Evolutionary conservation across 2,329 filamentous ascomycete genomes (phyloP).

Genomic region (Fusarium brachygibbosum): DNA sequence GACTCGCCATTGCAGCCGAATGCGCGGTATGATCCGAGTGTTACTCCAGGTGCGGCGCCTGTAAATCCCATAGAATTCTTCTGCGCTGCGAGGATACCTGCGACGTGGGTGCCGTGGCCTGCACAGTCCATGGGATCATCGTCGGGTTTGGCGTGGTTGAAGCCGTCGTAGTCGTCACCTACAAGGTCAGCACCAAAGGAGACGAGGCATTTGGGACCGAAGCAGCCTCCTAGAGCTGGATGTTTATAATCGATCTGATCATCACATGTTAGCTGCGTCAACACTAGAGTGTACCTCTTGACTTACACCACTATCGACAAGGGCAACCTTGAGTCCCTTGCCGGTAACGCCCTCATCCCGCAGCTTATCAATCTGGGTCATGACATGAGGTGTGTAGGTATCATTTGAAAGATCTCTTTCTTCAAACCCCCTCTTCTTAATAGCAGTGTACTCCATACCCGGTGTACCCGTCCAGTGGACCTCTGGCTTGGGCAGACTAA

Average conservation of each 20-base stretch:
- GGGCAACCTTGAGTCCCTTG: constrained; percentile 65
- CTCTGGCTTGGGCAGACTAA: constrained; percentile 60
- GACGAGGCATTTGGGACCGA: constrained; percentile 71
- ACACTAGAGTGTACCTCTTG: fast-evolving
- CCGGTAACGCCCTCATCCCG: constrained; percentile 63
- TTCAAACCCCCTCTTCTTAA: constrained; percentile 34
- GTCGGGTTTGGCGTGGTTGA: constrained; percentile 59
- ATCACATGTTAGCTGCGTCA: not conserved
- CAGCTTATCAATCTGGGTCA: constrained; percentile 69
- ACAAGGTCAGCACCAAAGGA: constrained; percentile 70
- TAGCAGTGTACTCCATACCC: constrained; percentile 39
- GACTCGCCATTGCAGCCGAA: constrained; percentile 67
- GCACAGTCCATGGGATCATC: constrained; percentile 67
- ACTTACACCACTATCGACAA: constrained; percentile 68
- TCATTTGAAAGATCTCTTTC: constrained; percentile 48
- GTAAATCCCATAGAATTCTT: constrained; percentile 66
- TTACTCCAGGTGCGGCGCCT: constrained; percentile 69
- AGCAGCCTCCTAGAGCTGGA: constrained; percentile 73
- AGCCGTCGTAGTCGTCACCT: constrained; percentile 65
- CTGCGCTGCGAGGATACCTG: constrained; percentile 73
- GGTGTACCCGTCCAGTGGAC: constrained; percentile 56
- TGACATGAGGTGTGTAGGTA: constrained; percentile 64
- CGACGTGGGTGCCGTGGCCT: constrained; percentile 73
- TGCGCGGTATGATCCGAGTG: constrained; percentile 68
- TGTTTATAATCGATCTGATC: constrained; percentile 71